These are phyloP conservation scores for Clathrospora elynae DNA, from an alignment of 2,329 filamentous ascomycete species.

Conservation along the genomic window DNA sequence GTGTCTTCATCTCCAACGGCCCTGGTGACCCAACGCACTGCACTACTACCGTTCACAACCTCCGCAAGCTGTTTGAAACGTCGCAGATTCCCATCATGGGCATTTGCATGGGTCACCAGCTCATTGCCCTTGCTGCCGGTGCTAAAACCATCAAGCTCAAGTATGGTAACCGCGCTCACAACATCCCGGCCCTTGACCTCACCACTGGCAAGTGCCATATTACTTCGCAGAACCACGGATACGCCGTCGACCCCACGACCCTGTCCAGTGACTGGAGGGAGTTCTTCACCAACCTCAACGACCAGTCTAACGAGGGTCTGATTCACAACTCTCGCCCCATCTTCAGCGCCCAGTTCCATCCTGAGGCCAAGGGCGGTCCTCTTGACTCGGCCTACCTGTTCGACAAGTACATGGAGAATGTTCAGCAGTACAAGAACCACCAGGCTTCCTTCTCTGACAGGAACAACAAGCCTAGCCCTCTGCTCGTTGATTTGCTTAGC, in stretches of 20 bases:
- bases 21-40: slow-evolving; percentile 98
- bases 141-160: slow-evolving; percentile 95
- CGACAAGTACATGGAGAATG: slow-evolving; percentile 91
- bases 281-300: slow-evolving; percentile 98
- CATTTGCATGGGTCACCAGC: slow-evolving; percentile 96
- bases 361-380: slow-evolving; percentile 95
- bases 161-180: slow-evolving; percentile 98
- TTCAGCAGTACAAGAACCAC: slow-evolving; percentile 84
- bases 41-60: slow-evolving; percentile 90
- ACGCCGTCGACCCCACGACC: slow-evolving; percentile 86
- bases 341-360: slow-evolving; percentile 98
- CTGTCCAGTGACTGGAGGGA: slow-evolving; percentile 89
- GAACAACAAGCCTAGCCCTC: slow-evolving; percentile 84
- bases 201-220: slow-evolving; percentile 98
- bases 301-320: slow-evolving; percentile 96
- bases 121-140: slow-evolving; percentile 86
- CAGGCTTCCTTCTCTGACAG: slow-evolving; percentile 74
- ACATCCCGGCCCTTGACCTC: slow-evolving; percentile 93
- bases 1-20: slow-evolving; percentile 98
- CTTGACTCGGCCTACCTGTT: slow-evolving; percentile 96
- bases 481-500: slow-evolving; percentile 87
- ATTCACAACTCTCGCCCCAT: slow-evolving; percentile 96
- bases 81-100: slow-evolving; percentile 94
- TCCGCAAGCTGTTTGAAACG: slow-evolving; percentile 85
- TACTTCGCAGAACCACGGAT: slow-evolving; percentile 97